A percentile compares a stretch with the other conserved stretches of the same genome.
Evolutionary conservation across 805 yeast genomes (phyloP).

Genomic region (Scheffersomyces ergatensis): DNA sequence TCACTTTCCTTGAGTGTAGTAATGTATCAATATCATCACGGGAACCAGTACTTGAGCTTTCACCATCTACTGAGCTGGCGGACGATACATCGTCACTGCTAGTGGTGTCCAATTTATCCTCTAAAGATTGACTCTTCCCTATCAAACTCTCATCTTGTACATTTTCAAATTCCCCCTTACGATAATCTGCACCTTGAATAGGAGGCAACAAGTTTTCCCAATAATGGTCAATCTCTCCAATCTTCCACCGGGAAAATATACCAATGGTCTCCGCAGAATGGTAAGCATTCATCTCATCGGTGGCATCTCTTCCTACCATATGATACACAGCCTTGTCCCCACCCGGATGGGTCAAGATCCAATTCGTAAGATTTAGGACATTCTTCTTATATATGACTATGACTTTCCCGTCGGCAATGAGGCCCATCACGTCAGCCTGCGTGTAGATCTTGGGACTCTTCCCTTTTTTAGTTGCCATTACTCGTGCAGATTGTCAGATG

Average conservation of each 20-base stretch:
- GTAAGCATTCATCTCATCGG: conserved; percentile 86
- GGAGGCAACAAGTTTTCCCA: conserved; percentile 87
- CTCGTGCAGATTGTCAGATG: not conserved
- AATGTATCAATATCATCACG: not conserved
- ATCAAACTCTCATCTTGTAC: conserved; percentile 1
- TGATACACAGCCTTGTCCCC: conserved; percentile 84
- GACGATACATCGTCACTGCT: conserved; percentile 8
- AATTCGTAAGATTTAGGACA: conserved; percentile 64
- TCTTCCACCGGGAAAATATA: conserved; percentile 53
- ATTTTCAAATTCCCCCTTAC: conserved; percentile 1
- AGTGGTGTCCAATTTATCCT: conserved; percentile 11
- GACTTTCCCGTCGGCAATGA: conserved; percentile 65
- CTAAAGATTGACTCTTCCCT: conserved; percentile 6
- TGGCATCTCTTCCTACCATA: conserved; percentile 85
- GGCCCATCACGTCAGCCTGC: conserved; percentile 44
- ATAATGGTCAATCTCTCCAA: conserved; percentile 60
- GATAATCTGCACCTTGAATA: conserved; percentile 70
- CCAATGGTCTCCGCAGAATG: conserved; percentile 60
- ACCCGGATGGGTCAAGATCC: conserved; percentile 83
- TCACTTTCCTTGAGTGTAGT: not conserved
- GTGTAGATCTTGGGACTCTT: conserved; percentile 12
- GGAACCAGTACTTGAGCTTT: not conserved
- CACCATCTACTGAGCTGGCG: conserved; percentile 3
- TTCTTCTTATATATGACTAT: conserved; percentile 62
- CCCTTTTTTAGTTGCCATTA: no score